Percentiles rank a stretch among this genome's conserved stretches.
phyloP scores from a whole-genome alignment of 208 protist species.

The Leptomonas pyrrhocoris region DNA sequence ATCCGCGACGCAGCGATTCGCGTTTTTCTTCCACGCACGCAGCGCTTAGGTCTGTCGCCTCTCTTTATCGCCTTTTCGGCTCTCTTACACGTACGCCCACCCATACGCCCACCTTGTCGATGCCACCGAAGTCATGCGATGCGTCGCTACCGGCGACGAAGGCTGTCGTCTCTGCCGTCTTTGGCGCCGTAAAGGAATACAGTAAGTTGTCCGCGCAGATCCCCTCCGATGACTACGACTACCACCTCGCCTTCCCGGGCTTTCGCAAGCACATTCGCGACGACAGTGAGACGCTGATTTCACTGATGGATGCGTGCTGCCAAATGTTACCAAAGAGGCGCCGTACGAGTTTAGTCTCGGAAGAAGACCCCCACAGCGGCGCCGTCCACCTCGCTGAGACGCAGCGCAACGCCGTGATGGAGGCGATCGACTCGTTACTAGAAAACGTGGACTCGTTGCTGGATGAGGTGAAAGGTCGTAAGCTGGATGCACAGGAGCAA shows the following conservation, averaged over 20 bases:
- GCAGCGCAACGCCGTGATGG: slow-evolving; percentile 76
- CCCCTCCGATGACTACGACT: slow-evolving; percentile 79
- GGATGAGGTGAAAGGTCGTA: slow-evolving; percentile 73
- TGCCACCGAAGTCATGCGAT: slow-evolving; percentile 17
- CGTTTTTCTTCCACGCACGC: too few relatives aligned
- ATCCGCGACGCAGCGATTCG: too few relatives aligned
- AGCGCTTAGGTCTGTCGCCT: too few relatives aligned
- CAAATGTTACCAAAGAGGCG: slow-evolving; percentile 74
- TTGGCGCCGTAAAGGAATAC: slow-evolving; percentile 75
- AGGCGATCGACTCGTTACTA: slow-evolving; percentile 83
- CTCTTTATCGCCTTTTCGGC: not conserved
- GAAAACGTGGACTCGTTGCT: slow-evolving; percentile 85
- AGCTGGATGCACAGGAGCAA: slow-evolving; percentile 70
- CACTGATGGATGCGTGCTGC: slow-evolving; percentile 72
- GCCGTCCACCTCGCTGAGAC: slow-evolving; percentile 41
- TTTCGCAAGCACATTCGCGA: slow-evolving; percentile 70
- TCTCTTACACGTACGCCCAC: too few relatives aligned
- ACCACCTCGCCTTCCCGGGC: slow-evolving; percentile 81
- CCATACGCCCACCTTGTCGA: not conserved
- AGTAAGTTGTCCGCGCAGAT: slow-evolving; percentile 57
- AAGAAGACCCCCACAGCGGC: slow-evolving; percentile 16
- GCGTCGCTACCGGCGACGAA: slow-evolving; percentile 47
- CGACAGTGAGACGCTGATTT: slow-evolving; percentile 56
- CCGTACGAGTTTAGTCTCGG: slow-evolving; percentile 34
- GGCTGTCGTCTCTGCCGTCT: slow-evolving; percentile 63